phyloP scores from a whole-genome alignment of 495 filamentous ascomycete genomes.

The Choiromyces venosus region DNA sequence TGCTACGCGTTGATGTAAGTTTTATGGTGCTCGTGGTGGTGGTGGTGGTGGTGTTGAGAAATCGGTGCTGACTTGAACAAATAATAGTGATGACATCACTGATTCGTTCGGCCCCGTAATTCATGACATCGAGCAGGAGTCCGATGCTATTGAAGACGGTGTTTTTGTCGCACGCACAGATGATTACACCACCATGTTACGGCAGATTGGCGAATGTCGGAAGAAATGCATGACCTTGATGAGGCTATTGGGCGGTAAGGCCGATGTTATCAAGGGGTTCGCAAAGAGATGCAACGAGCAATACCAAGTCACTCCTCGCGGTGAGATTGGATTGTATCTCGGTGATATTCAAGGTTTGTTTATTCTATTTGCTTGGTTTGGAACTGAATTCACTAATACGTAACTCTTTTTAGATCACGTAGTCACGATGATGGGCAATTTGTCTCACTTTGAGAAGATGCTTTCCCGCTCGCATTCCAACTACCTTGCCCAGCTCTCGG shows the following conservation, averaged over 20 bases:
- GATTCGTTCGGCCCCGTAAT: constrained; percentile 91
- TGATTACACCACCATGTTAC: constrained; percentile 59
- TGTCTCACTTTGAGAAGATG: constrained; percentile 93
- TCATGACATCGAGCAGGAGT: constrained; percentile 79
- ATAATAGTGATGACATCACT: constrained; percentile 73
- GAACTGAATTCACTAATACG: background rate
- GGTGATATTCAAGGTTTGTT: constrained; percentile 74
- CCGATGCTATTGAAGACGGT: constrained; percentile 78
- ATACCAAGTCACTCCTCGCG: constrained; percentile 91
- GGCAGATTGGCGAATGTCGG: constrained; percentile 71
- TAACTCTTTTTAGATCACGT: constrained; percentile 63
- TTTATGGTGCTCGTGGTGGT: background rate
- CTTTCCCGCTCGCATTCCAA: constrained; percentile 89
- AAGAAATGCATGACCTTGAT: constrained; percentile 97
- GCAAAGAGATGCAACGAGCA: constrained; percentile 98
- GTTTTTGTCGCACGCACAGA: constrained; percentile 67
- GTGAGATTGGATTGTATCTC: constrained; percentile 90
- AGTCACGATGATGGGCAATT: constrained; percentile 92
- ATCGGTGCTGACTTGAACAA: background rate
- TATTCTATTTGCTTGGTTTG: background rate
- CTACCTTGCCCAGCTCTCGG: constrained; percentile 72
- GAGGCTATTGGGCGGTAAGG: constrained; percentile 89
- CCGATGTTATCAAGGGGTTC: constrained; percentile 97
- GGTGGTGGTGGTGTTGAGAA: background rate
- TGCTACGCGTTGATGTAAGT: constrained; percentile 79